phyloP scores from a whole-genome alignment of 805 yeast species.

The Wickerhamiella hasegawae region DNA sequence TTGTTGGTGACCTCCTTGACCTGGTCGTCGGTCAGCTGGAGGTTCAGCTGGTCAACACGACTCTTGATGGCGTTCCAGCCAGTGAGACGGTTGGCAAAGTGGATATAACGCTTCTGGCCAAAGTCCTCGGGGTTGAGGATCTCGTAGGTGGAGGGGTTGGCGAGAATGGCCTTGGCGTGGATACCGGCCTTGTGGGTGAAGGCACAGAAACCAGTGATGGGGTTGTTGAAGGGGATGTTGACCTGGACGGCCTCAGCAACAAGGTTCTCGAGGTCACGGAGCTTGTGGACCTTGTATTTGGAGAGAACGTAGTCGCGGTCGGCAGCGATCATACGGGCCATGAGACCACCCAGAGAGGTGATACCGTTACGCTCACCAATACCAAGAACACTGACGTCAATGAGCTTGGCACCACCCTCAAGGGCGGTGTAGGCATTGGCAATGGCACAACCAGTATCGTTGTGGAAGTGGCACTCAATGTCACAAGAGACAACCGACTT shows the following conservation, averaged over 20 bases:
- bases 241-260: conserved; percentile 97
- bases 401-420: conserved; percentile 92
- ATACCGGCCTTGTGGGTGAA: conserved; percentile 99
- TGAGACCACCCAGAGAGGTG: conserved; percentile 91
- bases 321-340: conserved; percentile 99
- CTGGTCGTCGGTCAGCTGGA: conserved; percentile 80
- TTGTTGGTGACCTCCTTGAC: conserved; percentile 87
- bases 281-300: conserved; percentile 88
- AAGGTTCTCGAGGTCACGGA: conserved; percentile 86
- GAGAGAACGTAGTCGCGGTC: conserved; percentile 89
- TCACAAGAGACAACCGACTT: conserved; percentile 90
- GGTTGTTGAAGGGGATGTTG: conserved; percentile 94
- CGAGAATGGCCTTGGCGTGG: conserved; percentile 96
- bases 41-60: conserved; percentile 91
- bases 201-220: conserved; percentile 98
- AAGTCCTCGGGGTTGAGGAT: conserved; percentile 88
- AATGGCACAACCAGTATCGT: conserved; percentile 97
- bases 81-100: conserved; percentile 92
- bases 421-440: conserved; percentile 97
- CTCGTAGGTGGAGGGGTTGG: conserved; percentile 98
- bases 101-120: conserved; percentile 91
- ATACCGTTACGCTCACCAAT: conserved; percentile 99
- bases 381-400: conserved; percentile 91
- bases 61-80: conserved; percentile 99
- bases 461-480: conserved; percentile 97